Conservation (phyloP, 805 yeast genomes). For the Tetrapisispora arboricola region DNA sequence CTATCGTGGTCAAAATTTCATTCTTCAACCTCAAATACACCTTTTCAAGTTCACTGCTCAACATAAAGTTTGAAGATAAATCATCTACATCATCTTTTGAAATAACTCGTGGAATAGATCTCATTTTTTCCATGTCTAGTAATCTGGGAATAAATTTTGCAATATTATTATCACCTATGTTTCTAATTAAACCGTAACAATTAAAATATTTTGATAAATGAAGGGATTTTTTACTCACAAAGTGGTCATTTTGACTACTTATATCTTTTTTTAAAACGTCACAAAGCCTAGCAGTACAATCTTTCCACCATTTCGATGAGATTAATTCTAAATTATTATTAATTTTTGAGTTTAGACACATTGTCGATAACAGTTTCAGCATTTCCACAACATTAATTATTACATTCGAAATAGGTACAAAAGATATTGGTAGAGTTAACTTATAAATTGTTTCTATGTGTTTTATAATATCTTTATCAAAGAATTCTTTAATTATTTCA, state of each 20-base stretch:
- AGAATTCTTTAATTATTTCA: constrained; percentile 11
- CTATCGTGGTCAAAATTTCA: constrained; percentile 40
- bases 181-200: constrained; percentile 19
- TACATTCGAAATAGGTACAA: constrained; percentile 43
- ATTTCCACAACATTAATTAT: constrained; percentile 46
- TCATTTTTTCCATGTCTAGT: constrained; percentile 14
- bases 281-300: constrained; percentile 16
- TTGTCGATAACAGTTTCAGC: constrained; percentile 34
- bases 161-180: constrained; percentile 20
- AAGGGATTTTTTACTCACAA: constrained; percentile 4
- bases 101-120: constrained; percentile 19
- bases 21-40: constrained; percentile 29
- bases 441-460: constrained; percentile 27
- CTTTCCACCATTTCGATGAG: constrained; percentile 20
- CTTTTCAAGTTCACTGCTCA: constrained; percentile 13
- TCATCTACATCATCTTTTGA: constrained; percentile 17
- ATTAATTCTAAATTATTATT: not conserved
- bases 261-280: constrained; percentile 15
- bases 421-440: constrained; percentile 35
- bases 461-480: constrained; percentile 12
- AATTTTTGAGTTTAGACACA: constrained; percentile 5
- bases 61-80: constrained; percentile 5
- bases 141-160: constrained; percentile 16
- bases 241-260: constrained; percentile 8
- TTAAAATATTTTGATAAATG: constrained; percentile 12